Base-by-base conservation (phyloP, 2,329 filamentous ascomycete species). In the Pseudocercospora fuligena region DNA sequence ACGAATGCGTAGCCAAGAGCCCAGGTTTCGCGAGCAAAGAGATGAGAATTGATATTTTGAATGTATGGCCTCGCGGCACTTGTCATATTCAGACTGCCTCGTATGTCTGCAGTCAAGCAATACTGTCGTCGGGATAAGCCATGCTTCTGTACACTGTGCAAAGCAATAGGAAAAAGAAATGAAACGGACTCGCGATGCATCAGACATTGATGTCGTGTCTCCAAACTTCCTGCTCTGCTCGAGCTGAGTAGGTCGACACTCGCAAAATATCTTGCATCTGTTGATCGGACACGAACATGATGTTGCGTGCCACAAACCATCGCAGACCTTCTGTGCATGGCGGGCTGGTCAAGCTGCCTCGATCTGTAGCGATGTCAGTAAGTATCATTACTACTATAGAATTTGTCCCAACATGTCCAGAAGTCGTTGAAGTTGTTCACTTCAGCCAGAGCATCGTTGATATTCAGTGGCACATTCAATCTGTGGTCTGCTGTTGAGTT, bases 241-340 rank as follows among this genome's bases (percentile, higher is more conserved):
- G 77, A 4, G 82, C 81, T 58, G 77, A 80, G 67, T 80, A 85
- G 1, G 81, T 81, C 65, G 81, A 81, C 8, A 80, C 80, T 31
- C 78, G 76, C 51, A 85, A 72, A 60, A 85, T 80, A 19, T 72
- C 77, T 69, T 81, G 77, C 83, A 85, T 85, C 77, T 86, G 83
- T 62, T 77, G 72, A 14, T 80, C 77, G n/a, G 80, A 78, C 3
- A 80, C 79, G 60, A 79, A 80, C 72, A 85, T 63, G 33, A 79
- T 79, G 63, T 80, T 77, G 63, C 78, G 75, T 16, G 79, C 80
- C 9, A 83, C 73, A 63, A 81, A 84, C 79, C 80, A 85, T 36
- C 81, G 72, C 33, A 82, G 77, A 1, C 81, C 83, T 73, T 83
- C 84, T 43, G 74, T 79, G 74, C 77, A 86, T 65, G 77, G 84